Percentiles rank a stretch among this genome's conserved stretches.
These are phyloP conservation scores for Colletotrichum cereale DNA, from an alignment of 2,329 filamentous ascomycete species.

Conservation along the genomic window DNA sequence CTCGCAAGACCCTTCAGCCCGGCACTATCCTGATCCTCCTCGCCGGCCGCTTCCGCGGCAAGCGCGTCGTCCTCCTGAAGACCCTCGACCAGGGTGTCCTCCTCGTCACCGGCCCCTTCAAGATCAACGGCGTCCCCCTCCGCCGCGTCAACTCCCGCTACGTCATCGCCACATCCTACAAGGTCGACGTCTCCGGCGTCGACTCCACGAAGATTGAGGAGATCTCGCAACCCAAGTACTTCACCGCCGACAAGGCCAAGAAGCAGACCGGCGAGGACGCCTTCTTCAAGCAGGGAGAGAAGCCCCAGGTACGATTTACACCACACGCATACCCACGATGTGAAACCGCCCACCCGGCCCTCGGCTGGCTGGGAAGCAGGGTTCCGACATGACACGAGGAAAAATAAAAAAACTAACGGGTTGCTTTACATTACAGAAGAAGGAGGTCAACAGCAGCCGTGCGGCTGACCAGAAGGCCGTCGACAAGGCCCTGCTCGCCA, in stretches of 20 bases:
- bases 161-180: constrained; percentile 90
- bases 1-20: constrained; percentile 90
- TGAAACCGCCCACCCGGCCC: neutral
- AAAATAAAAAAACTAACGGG: constrained; percentile 44
- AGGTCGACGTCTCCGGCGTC: constrained; percentile 86
- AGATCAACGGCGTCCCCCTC: constrained; percentile 99
- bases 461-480: constrained; percentile 98
- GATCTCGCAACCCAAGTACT: constrained; percentile 85
- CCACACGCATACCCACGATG: neutral
- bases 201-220: constrained; percentile 92
- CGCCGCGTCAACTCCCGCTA: constrained; percentile 94
- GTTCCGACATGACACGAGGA: too few species aligned
- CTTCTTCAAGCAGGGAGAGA: constrained; percentile 99
- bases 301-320: constrained; percentile 83
- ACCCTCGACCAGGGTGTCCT: constrained; percentile 96
- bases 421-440: constrained; percentile 78
- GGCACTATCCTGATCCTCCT: constrained; percentile 98
- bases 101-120: constrained; percentile 99
- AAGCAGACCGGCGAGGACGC: constrained; percentile 98
- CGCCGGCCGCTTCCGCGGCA: constrained; percentile 99
- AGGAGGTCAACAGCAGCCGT: constrained; percentile 91
- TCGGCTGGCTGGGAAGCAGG: neutral
- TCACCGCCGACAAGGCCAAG: constrained; percentile 93
- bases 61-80: constrained; percentile 99
- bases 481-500: constrained; percentile 94